A percentile compares a stretch with the other conserved stretches of the same genome.
These are phyloP conservation scores for Hypomontagnella monticulosa DNA, from an alignment of 495 filamentous ascomycete genomes.

Conservation along the genomic window DNA sequence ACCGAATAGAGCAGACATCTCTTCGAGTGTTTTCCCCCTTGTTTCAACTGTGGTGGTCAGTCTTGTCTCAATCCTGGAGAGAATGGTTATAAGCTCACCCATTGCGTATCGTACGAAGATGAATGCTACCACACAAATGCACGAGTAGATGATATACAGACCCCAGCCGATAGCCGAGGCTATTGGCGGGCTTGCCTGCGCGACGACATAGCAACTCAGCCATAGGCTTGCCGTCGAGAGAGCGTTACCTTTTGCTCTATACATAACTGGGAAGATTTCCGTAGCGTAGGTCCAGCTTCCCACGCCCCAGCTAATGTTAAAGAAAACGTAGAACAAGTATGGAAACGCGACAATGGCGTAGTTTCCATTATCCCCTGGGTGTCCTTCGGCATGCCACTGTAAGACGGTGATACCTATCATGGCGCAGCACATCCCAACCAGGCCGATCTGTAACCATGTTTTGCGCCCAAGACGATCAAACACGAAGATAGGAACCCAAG, in stretches of 20 bases:
- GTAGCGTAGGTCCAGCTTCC: slow-evolving; percentile 46
- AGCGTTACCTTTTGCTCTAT: slow-evolving; percentile 33
- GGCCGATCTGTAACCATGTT: slow-evolving; percentile 41
- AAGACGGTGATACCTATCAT: slow-evolving; percentile 39
- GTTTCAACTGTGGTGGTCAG: slow-evolving; percentile 30
- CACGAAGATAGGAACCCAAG: slow-evolving; percentile 41
- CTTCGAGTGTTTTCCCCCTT: slow-evolving; percentile 30
- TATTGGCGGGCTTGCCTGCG: slow-evolving; percentile 37
- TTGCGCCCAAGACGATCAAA: slow-evolving; percentile 43
- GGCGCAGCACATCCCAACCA: slow-evolving; percentile 41
- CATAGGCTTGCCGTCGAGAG: slow-evolving; percentile 37
- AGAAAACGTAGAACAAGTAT: slow-evolving; percentile 44
- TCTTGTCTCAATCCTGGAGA: neutral
- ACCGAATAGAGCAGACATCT: slow-evolving; percentile 35
- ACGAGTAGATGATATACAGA: slow-evolving; percentile 41
- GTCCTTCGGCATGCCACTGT: slow-evolving; percentile 37
- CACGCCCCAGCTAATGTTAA: slow-evolving; percentile 46
- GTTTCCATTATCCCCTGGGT: slow-evolving; percentile 29
- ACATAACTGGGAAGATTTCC: slow-evolving; percentile 42
- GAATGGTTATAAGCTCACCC: slow-evolving; percentile 9
- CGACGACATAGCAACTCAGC: slow-evolving; percentile 39
- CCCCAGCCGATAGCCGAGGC: slow-evolving; percentile 35
- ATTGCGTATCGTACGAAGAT: slow-evolving; percentile 38
- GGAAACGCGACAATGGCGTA: slow-evolving; percentile 46
- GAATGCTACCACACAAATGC: slow-evolving; percentile 37